Conservation (phyloP, 2,329 filamentous ascomycete genomes). For the Pyrenophora tritici-repentis region DNA sequence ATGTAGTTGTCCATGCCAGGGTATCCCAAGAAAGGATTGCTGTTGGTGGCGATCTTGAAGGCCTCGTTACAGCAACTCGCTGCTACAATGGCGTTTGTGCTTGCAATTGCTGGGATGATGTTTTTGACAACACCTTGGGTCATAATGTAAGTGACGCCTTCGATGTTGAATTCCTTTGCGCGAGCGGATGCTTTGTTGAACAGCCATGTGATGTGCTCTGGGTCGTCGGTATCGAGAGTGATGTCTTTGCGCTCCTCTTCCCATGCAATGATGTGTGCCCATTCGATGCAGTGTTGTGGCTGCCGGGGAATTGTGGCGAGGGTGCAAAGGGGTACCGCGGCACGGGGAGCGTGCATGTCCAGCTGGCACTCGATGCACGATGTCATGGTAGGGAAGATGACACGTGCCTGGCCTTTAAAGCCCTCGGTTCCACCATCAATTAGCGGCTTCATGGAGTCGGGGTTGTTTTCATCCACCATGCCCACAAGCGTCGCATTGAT, state of each 20-base stretch:
- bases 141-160: slow-evolving; percentile 90
- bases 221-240: slow-evolving; percentile 89
- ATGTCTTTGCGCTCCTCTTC: slow-evolving; percentile 73
- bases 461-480: slow-evolving; percentile 82
- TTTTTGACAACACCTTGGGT: slow-evolving; percentile 99
- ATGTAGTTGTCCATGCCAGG: slow-evolving; percentile 83
- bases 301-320: slow-evolving; percentile 95
- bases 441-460: slow-evolving; percentile 87
- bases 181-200: slow-evolving; percentile 82
- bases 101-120: slow-evolving; percentile 97
- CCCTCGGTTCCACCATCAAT: slow-evolving; percentile 97
- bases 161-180: slow-evolving; percentile 85
- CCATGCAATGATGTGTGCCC: slow-evolving; percentile 98
- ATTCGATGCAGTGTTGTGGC: slow-evolving; percentile 97
- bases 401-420: slow-evolving; percentile 95
- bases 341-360: slow-evolving; percentile 96
- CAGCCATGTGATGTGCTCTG: slow-evolving; percentile 96
- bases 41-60: slow-evolving; percentile 85
- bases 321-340: slow-evolving; percentile 95
- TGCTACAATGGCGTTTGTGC: slow-evolving; percentile 95
- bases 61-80: slow-evolving; percentile 96
- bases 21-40: slow-evolving; percentile 77
- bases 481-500: slow-evolving; percentile 93
- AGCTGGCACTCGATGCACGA: slow-evolving; percentile 98
- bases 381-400: slow-evolving; percentile 88